Conservation (phyloP, 1,139 yeast genomes). For the Pneumocystis canis region DNA sequence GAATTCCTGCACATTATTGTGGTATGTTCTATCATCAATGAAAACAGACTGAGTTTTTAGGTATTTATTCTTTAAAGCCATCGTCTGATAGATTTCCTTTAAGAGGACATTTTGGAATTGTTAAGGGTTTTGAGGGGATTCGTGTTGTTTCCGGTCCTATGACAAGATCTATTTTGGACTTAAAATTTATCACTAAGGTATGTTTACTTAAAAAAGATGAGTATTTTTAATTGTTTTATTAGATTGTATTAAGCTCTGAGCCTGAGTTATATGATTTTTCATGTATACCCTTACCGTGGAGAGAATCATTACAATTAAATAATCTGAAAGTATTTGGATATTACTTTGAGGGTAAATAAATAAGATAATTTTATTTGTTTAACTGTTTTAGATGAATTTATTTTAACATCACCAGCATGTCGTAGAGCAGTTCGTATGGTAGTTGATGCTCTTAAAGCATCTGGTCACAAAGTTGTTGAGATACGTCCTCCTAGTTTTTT, state of each 20-base stretch:
- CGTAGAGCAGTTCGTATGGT: constrained; percentile 33
- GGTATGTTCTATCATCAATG: constrained; percentile 37
- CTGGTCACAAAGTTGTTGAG: constrained; percentile 34
- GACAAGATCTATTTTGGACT: constrained; percentile 45
- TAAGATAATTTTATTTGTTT: constrained; percentile 29
- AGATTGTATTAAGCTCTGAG: neutral
- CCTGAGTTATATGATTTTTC: constrained; percentile 29
- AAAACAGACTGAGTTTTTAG: constrained; percentile 9
- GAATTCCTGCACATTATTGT: constrained; percentile 40
- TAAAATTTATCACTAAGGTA: constrained; percentile 43
- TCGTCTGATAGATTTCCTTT: constrained; percentile 33
- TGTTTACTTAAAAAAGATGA: constrained; percentile 43
- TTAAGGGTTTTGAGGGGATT: constrained; percentile 28
- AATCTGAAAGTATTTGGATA: constrained; percentile 19
- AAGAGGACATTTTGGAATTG: constrained; percentile 21
- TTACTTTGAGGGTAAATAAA: constrained; percentile 41
- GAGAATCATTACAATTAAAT: neutral
- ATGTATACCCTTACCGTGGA: constrained; percentile 35
- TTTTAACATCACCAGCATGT: constrained; percentile 46
- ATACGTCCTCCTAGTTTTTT: constrained; percentile 22
- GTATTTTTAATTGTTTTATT: constrained; percentile 30
- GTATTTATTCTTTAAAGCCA: constrained; percentile 20
- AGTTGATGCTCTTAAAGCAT: constrained; percentile 27
- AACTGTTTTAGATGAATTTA: neutral
- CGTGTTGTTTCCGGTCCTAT: constrained; percentile 46